These are phyloP conservation scores for Cucurbitaria berberidis DNA, from an alignment of 2,329 filamentous ascomycete genomes.

Conservation along the genomic window DNA sequence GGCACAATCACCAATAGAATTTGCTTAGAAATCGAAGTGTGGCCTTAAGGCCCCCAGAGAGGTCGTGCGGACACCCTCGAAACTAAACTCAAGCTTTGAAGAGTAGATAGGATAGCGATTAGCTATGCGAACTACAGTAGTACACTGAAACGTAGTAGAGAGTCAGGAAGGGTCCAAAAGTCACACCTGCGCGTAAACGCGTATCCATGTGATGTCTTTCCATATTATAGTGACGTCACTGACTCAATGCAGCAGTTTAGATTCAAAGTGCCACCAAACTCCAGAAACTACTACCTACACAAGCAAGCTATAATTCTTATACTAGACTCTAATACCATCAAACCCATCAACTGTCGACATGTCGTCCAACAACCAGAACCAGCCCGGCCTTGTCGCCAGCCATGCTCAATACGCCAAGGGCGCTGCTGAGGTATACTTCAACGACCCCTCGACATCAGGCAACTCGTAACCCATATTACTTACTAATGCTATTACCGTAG, in stretches of 20 bases:
- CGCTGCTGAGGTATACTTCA: constrained; percentile 63
- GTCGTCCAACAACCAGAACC: constrained; percentile 39
- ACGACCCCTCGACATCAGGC: not conserved
- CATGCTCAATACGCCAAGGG: constrained; percentile 75
- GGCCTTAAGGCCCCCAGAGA: not conserved
- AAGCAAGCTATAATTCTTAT: not conserved
- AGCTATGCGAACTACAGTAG: not conserved
- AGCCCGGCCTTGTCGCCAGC: constrained; percentile 66
- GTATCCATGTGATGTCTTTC: constrained; percentile 13
- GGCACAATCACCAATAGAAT: not conserved
- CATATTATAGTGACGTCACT: constrained; percentile 10
- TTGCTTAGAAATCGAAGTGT: not conserved
- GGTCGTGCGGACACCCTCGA: not conserved
- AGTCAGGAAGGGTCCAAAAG: not conserved
- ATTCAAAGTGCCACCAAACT: not conserved
- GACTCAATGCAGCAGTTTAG: not conserved
- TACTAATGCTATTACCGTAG: constrained; percentile 46
- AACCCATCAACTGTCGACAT: constrained; percentile 15
- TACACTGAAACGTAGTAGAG: not conserved
- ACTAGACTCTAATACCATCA: not conserved
- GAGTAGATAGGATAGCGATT: not conserved
- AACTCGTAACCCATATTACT: not conserved
- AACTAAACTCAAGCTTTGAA: not conserved
- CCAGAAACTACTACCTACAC: not conserved
- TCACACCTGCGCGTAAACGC: constrained; percentile 6